A percentile compares a stretch with the other conserved stretches of the same genome.
Evolutionary conservation across 2,329 filamentous ascomycete species (phyloP).

Genomic region (Colletotrichum coccodes): DNA sequence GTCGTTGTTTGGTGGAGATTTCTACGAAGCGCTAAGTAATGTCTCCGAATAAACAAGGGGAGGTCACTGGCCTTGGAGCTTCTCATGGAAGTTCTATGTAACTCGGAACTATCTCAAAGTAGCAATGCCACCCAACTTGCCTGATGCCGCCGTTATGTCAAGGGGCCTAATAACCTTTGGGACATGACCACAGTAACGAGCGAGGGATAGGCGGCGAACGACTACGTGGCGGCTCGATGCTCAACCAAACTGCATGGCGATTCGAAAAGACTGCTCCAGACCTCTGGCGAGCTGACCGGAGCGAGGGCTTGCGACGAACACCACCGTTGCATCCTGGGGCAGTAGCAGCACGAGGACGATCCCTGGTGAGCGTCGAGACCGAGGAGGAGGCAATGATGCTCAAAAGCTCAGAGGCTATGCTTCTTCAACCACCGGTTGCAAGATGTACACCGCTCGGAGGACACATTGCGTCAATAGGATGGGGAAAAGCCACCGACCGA

Average conservation of each 20-base stretch:
- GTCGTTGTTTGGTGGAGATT: neutral
- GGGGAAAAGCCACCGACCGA: neutral
- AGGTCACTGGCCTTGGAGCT: neutral
- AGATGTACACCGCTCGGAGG: neutral
- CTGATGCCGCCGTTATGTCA: neutral
- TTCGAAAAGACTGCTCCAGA: neutral
- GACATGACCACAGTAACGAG: neutral
- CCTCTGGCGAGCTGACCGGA: neutral
- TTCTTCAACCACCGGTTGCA: neutral
- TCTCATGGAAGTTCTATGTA: neutral
- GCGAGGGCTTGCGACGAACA: neutral
- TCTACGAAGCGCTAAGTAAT: no score
- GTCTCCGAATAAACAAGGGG: no score
- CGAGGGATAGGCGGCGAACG: neutral
- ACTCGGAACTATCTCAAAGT: neutral
- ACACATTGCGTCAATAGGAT: neutral
- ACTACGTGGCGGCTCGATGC: neutral
- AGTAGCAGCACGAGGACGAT: neutral
- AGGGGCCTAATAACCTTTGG: no score
- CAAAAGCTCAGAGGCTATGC: neutral
- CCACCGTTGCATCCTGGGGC: neutral
- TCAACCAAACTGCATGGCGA: neutral
- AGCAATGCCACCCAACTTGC: neutral
- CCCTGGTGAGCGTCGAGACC: neutral
- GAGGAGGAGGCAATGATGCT: neutral